These are phyloP conservation scores for Murraya koenigii DNA, from an alignment of 345 rosid genomes.

Conservation along the genomic window DNA sequence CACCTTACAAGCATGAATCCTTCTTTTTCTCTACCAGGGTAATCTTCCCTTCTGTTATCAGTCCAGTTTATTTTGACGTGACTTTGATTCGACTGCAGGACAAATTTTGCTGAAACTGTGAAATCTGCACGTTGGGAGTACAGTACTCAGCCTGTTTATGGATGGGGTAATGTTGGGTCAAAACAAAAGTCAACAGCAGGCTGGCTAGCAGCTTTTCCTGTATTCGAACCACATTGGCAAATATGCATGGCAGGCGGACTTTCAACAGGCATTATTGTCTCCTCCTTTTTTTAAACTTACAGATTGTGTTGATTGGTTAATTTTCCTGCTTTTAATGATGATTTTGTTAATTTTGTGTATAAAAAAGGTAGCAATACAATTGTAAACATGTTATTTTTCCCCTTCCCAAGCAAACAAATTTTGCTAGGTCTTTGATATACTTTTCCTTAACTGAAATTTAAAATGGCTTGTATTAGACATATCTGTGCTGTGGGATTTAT, in stretches of 20 bases:
- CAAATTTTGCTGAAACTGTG: slow-evolving; percentile 62
- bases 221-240: slow-evolving; percentile 99
- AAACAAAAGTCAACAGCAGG: slow-evolving; percentile 93
- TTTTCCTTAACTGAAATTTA: slow-evolving; percentile 11
- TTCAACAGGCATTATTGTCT: slow-evolving; percentile 67
- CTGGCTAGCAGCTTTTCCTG: slow-evolving; percentile 96
- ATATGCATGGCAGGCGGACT: slow-evolving; percentile 97
- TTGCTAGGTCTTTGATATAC: background rate
- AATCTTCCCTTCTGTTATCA: background rate
- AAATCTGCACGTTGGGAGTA: slow-evolving; percentile 92
- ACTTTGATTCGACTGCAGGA: slow-evolving; percentile 45
- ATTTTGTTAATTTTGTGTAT: background rate
- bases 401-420: background rate
- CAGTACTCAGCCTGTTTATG: slow-evolving; percentile 83
- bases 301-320: background rate
- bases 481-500: background rate
- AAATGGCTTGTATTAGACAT: slow-evolving; percentile 2
- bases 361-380: background rate
- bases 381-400: background rate
- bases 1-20: background rate
- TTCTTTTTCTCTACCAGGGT: background rate
- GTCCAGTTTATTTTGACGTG: slow-evolving; percentile 6
- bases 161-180: slow-evolving; percentile 88
- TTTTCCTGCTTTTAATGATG: background rate
- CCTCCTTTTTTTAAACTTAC: slow-evolving; percentile 14